Evolutionary conservation across 129 eudicot species (phyloP).

Genomic region (Chrysanthemum seticuspe): DNA sequence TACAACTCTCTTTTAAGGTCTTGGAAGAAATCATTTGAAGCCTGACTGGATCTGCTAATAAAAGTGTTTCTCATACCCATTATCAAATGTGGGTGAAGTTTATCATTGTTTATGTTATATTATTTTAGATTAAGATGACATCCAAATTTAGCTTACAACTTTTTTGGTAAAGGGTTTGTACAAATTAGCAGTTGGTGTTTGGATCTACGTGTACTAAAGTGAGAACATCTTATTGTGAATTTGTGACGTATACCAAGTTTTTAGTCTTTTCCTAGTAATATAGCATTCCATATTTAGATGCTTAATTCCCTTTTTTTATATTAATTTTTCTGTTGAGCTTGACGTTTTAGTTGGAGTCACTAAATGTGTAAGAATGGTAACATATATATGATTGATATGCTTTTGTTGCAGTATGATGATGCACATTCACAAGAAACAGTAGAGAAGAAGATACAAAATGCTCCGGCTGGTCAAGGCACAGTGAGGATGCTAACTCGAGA

Average conservation of each 20-base stretch:
- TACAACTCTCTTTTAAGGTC: too few relatives aligned
- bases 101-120: not conserved
- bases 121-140: too few relatives aligned
- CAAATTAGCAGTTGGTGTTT: too few relatives aligned
- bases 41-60: not conserved
- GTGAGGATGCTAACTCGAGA: conserved; percentile 91
- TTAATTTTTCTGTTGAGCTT: not conserved
- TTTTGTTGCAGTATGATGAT: conserved; percentile 62
- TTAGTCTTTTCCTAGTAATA: not conserved
- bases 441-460: conserved; percentile 77
- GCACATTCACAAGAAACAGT: conserved; percentile 83
- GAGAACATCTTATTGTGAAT: too few relatives aligned
- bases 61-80: not conserved
- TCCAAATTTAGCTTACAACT: too few relatives aligned
- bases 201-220: too few relatives aligned
- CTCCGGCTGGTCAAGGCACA: conserved; percentile 86
- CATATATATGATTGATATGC: not conserved
- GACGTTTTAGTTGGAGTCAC: not conserved
- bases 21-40: not conserved
- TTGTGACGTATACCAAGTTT: not conserved
- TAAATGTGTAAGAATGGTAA: not conserved
- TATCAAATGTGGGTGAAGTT: not conserved
- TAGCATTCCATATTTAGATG: not conserved
- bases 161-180: too few relatives aligned
- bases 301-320: too few relatives aligned